These are phyloP conservation scores for Beauveria pseudobassiana DNA, from an alignment of 2,329 filamentous ascomycete genomes.

Conservation along the genomic window DNA sequence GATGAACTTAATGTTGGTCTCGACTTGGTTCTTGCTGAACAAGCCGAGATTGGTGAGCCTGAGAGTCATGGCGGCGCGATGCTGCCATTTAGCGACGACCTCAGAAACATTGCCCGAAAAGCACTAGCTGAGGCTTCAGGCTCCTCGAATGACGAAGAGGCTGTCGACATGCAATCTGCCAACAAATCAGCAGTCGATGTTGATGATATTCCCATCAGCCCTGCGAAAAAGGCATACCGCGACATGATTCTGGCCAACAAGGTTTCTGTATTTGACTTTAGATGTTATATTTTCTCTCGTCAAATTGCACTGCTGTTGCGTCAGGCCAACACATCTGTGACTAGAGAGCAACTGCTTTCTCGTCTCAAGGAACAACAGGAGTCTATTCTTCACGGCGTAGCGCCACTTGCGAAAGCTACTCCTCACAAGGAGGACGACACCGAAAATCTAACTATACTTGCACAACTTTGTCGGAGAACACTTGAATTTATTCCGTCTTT, in stretches of 20 bases:
- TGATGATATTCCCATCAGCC: slow-evolving; percentile 54
- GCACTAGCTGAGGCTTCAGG: slow-evolving; percentile 35
- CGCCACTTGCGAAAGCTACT: slow-evolving; percentile 39
- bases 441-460: slow-evolving; percentile 73
- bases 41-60: slow-evolving; percentile 49
- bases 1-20: slow-evolving; percentile 87
- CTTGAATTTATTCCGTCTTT: slow-evolving; percentile 78
- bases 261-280: slow-evolving; percentile 93
- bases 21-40: slow-evolving; percentile 73
- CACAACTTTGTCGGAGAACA: slow-evolving; percentile 76
- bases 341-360: slow-evolving; percentile 52
- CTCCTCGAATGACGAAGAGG: slow-evolving; percentile 30
- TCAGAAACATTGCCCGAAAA: slow-evolving; percentile 52
- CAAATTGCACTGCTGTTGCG: slow-evolving; percentile 77
- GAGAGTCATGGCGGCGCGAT: slow-evolving; percentile 67
- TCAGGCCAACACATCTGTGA: slow-evolving; percentile 66
- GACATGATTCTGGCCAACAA: slow-evolving; percentile 90
- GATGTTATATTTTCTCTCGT: slow-evolving; percentile 85
- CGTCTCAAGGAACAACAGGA: slow-evolving; percentile 58
- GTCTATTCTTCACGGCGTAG: slow-evolving; percentile 48
- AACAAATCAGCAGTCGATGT: slow-evolving; percentile 32
- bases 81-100: slow-evolving; percentile 63
- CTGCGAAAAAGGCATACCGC: slow-evolving; percentile 72
- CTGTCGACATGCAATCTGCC: slow-evolving; percentile 44
- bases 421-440: slow-evolving; percentile 49